Evolutionary conservation across 768 basidiomycete genomes (phyloP).

Genomic region (Mycena epipterygia): DNA sequence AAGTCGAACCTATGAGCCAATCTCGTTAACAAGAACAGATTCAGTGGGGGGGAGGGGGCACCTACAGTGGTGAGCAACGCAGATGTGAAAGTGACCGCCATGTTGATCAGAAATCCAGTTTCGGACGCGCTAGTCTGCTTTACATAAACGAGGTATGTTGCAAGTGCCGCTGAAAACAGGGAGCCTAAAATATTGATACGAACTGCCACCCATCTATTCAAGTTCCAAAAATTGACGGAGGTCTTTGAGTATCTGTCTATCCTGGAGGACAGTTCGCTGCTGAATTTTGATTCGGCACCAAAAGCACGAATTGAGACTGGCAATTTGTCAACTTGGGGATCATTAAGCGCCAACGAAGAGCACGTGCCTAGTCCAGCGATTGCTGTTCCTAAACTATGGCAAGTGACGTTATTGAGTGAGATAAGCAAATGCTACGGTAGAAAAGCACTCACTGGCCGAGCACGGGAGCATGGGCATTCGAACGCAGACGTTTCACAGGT

Average conservation of each 20-base stretch:
- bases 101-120: slow-evolving; percentile 55
- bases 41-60: too few relatives aligned
- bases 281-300: slow-evolving; percentile 56
- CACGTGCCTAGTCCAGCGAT: too few relatives aligned
- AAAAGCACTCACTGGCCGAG: too few relatives aligned
- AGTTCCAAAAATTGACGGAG: slow-evolving; percentile 21
- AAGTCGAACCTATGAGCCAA: too few relatives aligned
- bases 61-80: slow-evolving; percentile 39
- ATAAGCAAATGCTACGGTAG: too few relatives aligned
- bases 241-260: slow-evolving; percentile 55
- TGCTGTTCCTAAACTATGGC: too few relatives aligned
- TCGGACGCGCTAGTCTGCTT: slow-evolving; percentile 46
- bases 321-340: too few relatives aligned
- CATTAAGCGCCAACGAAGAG: too few relatives aligned
- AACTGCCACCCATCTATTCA: slow-evolving; percentile 49
- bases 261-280: slow-evolving; percentile 47
- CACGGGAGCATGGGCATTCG: too few relatives aligned
- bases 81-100: slow-evolving; percentile 58
- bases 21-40: too few relatives aligned
- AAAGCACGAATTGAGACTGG: slow-evolving; percentile 60
- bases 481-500: too few relatives aligned
- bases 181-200: slow-evolving; percentile 57
- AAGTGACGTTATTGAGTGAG: too few relatives aligned
- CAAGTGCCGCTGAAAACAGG: slow-evolving; percentile 51
- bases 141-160: slow-evolving; percentile 55